These are phyloP conservation scores for Poronia punctata DNA, from an alignment of 495 filamentous ascomycete genomes.

Conservation along the genomic window DNA sequence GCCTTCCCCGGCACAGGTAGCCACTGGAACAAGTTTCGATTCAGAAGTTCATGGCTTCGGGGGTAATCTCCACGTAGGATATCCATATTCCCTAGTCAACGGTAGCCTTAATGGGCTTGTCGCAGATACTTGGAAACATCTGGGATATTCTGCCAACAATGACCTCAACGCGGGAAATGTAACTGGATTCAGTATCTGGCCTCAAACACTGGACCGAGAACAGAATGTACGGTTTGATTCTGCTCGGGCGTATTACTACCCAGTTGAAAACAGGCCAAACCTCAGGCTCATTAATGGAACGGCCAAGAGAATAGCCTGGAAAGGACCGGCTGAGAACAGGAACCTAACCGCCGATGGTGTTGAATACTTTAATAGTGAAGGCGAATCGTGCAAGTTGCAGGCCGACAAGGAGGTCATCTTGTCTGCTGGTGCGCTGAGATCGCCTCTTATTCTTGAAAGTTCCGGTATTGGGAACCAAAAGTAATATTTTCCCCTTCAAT, in stretches of 20 bases:
- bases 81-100: conserved; percentile 28
- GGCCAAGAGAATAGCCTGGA: conserved; percentile 28
- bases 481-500: no score
- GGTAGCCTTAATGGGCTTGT: conserved; percentile 22
- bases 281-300: conserved; percentile 29
- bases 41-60: conserved; percentile 38
- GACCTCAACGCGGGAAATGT: conserved; percentile 37
- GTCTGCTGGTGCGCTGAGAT: conserved; percentile 39
- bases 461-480: conserved; percentile 40
- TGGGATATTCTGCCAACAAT: conserved; percentile 31
- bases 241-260: conserved; percentile 40
- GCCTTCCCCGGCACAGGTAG: conserved; percentile 32
- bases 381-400: conserved; percentile 18
- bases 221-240: conserved; percentile 25
- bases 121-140: conserved; percentile 18
- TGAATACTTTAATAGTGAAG: conserved; percentile 24
- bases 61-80: conserved; percentile 45
- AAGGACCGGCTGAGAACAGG: conserved; percentile 8
- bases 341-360: conserved; percentile 27
- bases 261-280: conserved; percentile 30
- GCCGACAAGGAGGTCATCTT: conserved; percentile 41
- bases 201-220: conserved; percentile 28
- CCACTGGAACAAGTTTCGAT: conserved; percentile 38
- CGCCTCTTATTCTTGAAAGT: conserved; percentile 43
- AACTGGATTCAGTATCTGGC: conserved; percentile 35